Percentiles rank a stretch among this genome's conserved stretches.
phyloP scores from a whole-genome alignment of 2,329 filamentous ascomycete species.

The Hirsutella rhossiliensis region DNA sequence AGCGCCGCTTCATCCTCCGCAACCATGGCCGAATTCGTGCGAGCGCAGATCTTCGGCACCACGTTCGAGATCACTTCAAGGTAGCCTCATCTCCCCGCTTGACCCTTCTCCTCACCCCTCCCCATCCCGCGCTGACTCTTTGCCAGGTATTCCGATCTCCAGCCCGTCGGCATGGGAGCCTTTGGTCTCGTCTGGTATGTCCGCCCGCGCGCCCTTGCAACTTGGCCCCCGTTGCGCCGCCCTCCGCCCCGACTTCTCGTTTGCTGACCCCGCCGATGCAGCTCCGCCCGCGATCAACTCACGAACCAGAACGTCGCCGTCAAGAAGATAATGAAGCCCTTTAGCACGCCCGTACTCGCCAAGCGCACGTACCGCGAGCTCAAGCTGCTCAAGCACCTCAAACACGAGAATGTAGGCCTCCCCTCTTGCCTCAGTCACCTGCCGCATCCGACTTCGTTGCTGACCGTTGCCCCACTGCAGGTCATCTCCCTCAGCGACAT shows the following conservation, averaged over 20 bases:
- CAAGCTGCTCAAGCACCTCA: slow-evolving; percentile 92
- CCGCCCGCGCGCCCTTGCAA: slow-evolving; percentile 1
- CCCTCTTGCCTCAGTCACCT: slow-evolving; percentile 1
- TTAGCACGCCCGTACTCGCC: slow-evolving; percentile 95
- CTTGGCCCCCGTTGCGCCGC: neutral
- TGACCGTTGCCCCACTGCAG: slow-evolving; percentile 27
- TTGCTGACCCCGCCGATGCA: slow-evolving; percentile 21
- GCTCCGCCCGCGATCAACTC: slow-evolving; percentile 95
- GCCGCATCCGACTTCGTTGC: neutral
- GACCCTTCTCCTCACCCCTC: neutral
- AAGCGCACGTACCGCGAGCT: slow-evolving; percentile 97
- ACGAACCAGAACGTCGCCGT: slow-evolving; percentile 94
- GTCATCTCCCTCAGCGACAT: slow-evolving; percentile 98
- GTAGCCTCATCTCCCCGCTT: slow-evolving; percentile 33
- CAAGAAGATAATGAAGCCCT: slow-evolving; percentile 99
- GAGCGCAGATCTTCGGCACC: slow-evolving; percentile 97
- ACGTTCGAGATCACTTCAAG: slow-evolving; percentile 99
- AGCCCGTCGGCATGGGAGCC: slow-evolving; percentile 97
- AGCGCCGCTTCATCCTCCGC: slow-evolving; percentile 1
- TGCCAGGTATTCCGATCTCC: slow-evolving; percentile 84
- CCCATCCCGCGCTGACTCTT: neutral
- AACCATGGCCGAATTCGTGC: slow-evolving; percentile 97
- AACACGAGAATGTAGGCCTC: slow-evolving; percentile 79
- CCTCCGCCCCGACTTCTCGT: neutral
- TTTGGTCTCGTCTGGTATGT: slow-evolving; percentile 94